phyloP scores from a whole-genome alignment of 129 eudicot genomes.

The Flaveria linearis region DNA sequence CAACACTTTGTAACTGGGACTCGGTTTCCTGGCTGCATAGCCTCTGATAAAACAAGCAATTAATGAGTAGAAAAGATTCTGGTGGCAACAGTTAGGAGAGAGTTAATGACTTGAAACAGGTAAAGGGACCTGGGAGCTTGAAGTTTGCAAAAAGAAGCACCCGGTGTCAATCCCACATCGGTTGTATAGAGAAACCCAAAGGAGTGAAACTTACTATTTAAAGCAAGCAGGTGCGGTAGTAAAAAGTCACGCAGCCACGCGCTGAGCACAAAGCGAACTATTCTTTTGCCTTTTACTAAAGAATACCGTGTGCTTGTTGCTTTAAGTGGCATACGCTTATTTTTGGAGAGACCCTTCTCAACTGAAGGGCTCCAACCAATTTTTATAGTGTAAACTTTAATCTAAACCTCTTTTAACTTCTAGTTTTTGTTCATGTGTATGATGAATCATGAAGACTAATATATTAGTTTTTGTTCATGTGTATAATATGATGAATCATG shows the following conservation, averaged over 20 bases:
- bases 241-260: conserved; percentile 38
- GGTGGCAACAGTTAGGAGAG: background rate
- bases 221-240: background rate
- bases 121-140: background rate
- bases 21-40: too few relatives aligned
- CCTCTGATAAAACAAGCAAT: background rate
- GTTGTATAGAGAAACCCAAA: background rate
- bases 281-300: conserved; percentile 98
- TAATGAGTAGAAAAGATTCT: conserved; percentile 6
- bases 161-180: background rate
- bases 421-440: too few relatives aligned
- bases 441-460: too few relatives aligned
- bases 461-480: too few relatives aligned
- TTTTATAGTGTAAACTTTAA: too few relatives aligned
- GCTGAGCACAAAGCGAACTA: conserved; percentile 75
- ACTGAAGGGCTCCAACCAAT: too few relatives aligned
- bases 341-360: conserved; percentile 41
- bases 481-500: too few relatives aligned
- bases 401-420: too few relatives aligned
- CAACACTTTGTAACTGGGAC: too few relatives aligned
- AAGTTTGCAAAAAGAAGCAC: background rate
- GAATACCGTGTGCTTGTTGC: conserved; percentile 77
- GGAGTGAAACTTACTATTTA: background rate
- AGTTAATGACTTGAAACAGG: background rate
- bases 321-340: conserved; percentile 47